These are phyloP conservation scores for Albugo laibachii DNA, from an alignment of 352 stramenopile species.

Conservation along the genomic window DNA sequence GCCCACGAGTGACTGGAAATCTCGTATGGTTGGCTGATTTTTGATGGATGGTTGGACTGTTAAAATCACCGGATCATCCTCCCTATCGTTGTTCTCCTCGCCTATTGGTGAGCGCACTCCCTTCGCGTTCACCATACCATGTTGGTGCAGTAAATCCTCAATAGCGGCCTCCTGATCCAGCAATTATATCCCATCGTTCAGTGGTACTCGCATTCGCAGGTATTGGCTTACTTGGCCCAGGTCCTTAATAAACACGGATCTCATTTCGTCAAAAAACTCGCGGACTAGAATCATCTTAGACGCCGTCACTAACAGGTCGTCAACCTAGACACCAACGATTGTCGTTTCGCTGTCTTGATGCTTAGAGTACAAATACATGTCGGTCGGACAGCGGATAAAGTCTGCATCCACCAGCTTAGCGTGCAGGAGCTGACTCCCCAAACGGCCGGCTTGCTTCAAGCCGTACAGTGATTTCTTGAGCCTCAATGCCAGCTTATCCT, in stretches of 20 bases:
- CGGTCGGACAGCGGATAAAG: no score
- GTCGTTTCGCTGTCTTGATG: background rate
- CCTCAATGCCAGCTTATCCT: no score
- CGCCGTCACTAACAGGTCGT: slow-evolving; percentile 13
- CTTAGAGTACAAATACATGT: slow-evolving; percentile 11
- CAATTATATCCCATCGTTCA: background rate
- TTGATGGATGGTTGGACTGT: background rate
- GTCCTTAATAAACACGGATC: slow-evolving; percentile 10
- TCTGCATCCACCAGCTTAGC: no score
- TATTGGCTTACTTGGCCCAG: slow-evolving; percentile 9
- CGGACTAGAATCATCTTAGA: background rate
- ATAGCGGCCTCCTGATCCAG: slow-evolving; percentile 11
- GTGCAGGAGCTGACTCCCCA: no score
- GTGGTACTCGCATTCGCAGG: slow-evolving; percentile 10
- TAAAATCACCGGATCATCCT: slow-evolving; percentile 1
- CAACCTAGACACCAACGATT: slow-evolving; percentile 10
- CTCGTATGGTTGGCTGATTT: slow-evolving; percentile 5
- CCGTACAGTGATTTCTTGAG: no score
- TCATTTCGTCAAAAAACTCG: slow-evolving; percentile 7
- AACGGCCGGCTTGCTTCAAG: no score
- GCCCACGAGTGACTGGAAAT: slow-evolving; percentile 15
- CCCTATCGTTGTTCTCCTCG: background rate
- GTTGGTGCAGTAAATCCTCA: slow-evolving; percentile 6
- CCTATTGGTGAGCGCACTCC: slow-evolving; percentile 4
- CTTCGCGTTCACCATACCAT: slow-evolving; percentile 8